A percentile compares a stretch with the other conserved stretches of the same genome.
These are phyloP conservation scores for Elsinoe batatas DNA, from an alignment of 2,329 filamentous ascomycete genomes.

Conservation along the genomic window DNA sequence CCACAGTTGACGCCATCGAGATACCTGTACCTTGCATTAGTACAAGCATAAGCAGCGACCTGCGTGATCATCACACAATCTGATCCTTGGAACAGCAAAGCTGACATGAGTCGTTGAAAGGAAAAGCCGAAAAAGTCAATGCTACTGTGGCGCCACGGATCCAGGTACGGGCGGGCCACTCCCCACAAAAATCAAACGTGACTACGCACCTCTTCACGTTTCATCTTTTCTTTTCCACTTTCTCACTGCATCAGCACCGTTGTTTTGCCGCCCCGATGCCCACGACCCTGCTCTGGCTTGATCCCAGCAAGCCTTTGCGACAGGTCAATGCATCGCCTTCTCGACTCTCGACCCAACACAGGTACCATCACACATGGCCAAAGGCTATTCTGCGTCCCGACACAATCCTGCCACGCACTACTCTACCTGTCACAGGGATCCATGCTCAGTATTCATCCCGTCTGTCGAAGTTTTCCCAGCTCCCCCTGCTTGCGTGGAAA, in stretches of 20 bases:
- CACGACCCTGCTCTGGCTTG: neutral
- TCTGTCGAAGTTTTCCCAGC: conserved; percentile 1
- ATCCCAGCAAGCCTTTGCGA: conserved; percentile 1
- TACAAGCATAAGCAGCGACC: neutral
- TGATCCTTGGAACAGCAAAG: neutral
- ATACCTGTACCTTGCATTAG: neutral
- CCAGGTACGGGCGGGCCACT: neutral
- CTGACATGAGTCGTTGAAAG: neutral
- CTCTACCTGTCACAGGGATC: conserved; percentile 4
- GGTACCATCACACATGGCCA: neutral
- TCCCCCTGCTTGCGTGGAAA: conserved; percentile 3
- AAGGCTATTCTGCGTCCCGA: neutral
- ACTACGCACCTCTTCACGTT: conserved; percentile 4
- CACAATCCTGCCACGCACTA: conserved; percentile 1
- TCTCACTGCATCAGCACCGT: conserved; percentile 1
- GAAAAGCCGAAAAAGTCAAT: neutral
- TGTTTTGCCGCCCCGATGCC: conserved; percentile 4
- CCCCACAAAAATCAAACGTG: conserved; percentile 5
- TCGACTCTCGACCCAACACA: neutral
- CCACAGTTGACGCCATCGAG: neutral
- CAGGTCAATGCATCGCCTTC: conserved; percentile 6
- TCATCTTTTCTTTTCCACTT: neutral
- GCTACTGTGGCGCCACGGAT: neutral
- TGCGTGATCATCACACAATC: neutral
- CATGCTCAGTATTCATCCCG: neutral